phyloP scores from a whole-genome alignment of 139 green algal genomes.

The Chlamydomonas eustigma region DNA sequence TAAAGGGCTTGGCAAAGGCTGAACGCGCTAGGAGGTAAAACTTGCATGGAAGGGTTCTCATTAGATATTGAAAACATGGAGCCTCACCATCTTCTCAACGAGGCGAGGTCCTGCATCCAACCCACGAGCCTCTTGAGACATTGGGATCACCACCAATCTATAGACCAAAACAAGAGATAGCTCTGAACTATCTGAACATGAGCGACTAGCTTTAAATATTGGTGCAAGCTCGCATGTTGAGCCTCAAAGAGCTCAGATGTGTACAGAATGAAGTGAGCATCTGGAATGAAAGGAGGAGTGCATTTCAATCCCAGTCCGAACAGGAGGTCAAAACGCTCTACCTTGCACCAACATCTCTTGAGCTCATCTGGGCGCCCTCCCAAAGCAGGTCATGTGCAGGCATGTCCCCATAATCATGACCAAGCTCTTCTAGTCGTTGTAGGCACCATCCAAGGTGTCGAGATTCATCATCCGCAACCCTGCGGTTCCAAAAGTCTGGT shows the following conservation, averaged over 20 bases:
- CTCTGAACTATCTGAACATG: too few relatives aligned
- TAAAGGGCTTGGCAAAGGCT: too few relatives aligned
- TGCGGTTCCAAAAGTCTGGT: too few relatives aligned
- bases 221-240: neutral
- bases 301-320: neutral
- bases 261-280: neutral
- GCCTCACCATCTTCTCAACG: slow-evolving; percentile 49
- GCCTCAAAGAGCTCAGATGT: neutral
- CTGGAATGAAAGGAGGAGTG: neutral
- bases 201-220: too few relatives aligned
- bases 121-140: slow-evolving; percentile 74
- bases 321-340: slow-evolving; percentile 12
- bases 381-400: slow-evolving; percentile 76
- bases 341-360: slow-evolving; percentile 36
- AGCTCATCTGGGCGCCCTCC: slow-evolving; percentile 50
- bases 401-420: slow-evolving; percentile 66
- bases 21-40: too few relatives aligned
- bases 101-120: slow-evolving; percentile 61
- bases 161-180: slow-evolving; percentile 13
- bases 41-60: too few relatives aligned
- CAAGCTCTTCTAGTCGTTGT: slow-evolving; percentile 67
- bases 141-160: slow-evolving; percentile 76
- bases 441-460: slow-evolving; percentile 40
- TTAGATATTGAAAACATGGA: too few relatives aligned
- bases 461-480: slow-evolving; percentile 9